Conservation (phyloP, 2,329 filamentous ascomycete species). For the Graphilbum fragrans region DNA sequence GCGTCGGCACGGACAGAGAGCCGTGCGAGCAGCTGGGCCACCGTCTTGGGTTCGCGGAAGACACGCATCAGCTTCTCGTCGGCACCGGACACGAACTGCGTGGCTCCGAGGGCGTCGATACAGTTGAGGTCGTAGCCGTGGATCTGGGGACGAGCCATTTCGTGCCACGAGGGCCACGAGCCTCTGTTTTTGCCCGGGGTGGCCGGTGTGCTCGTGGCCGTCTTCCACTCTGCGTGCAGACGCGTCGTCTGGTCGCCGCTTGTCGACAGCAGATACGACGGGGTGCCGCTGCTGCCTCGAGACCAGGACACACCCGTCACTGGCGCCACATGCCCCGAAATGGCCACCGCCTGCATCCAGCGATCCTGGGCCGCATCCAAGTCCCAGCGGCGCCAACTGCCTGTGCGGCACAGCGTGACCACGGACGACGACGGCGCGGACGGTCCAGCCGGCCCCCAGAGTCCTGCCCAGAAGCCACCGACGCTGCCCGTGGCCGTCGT, state of each 20-base stretch:
- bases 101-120: constrained; percentile 60
- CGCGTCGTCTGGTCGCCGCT: constrained; percentile 88
- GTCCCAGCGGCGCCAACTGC: constrained; percentile 84
- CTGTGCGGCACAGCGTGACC: constrained; percentile 76
- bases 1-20: constrained; percentile 37
- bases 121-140: constrained; percentile 98
- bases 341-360: constrained; percentile 67
- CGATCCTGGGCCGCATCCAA: constrained; percentile 46
- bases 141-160: constrained; percentile 90
- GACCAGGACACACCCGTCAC: constrained; percentile 81
- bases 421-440: constrained; percentile 38
- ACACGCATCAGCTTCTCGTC: constrained; percentile 98
- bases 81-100: constrained; percentile 83
- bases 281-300: constrained; percentile 18
- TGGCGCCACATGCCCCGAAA: constrained; percentile 73
- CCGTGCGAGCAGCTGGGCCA: constrained; percentile 59
- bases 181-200: not conserved
- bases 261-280: constrained; percentile 71
- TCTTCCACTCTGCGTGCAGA: constrained; percentile 68
- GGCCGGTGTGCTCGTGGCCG: constrained; percentile 13
- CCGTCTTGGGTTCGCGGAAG: constrained; percentile 77
- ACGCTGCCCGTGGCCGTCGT: constrained; percentile 93
- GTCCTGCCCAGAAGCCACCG: constrained; percentile 89
- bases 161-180: constrained; percentile 62
- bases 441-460: constrained; percentile 70